phyloP scores from a whole-genome alignment of 176 grass and related monocot species.

The Lolium perenne region DNA sequence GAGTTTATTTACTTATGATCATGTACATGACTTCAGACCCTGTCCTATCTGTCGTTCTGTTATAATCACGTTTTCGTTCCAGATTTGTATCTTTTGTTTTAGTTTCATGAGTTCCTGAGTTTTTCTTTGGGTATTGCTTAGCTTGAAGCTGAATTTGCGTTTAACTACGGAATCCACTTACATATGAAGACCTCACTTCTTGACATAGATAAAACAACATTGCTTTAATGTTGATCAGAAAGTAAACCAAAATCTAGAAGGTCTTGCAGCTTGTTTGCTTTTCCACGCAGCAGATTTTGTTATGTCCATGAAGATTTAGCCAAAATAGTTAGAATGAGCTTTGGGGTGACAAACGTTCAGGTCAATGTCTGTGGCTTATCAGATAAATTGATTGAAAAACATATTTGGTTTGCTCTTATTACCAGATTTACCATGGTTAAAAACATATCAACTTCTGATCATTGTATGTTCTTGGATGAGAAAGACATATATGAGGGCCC shows the following conservation, averaged over 20 bases:
- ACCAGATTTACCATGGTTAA: neutral
- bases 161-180: slow-evolving; percentile 21
- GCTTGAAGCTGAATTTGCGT: slow-evolving; percentile 30
- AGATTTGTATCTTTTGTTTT: neutral
- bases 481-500: neutral
- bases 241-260: neutral
- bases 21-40: slow-evolving; percentile 7
- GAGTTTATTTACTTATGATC: slow-evolving; percentile 31
- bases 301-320: slow-evolving; percentile 3
- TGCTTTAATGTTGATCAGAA: neutral
- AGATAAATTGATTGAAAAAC: neutral
- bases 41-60: slow-evolving; percentile 11
- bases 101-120: slow-evolving; percentile 25
- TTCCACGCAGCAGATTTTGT: neutral
- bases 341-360: slow-evolving; percentile 21
- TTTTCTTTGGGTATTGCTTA: slow-evolving; percentile 12
- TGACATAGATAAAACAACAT: slow-evolving; percentile 13
- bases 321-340: slow-evolving; percentile 18
- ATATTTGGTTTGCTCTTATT: neutral
- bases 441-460: neutral
- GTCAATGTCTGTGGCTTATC: slow-evolving; percentile 22
- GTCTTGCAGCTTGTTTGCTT: neutral
- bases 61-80: neutral
- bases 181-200: slow-evolving; percentile 25
- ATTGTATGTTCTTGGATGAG: slow-evolving; percentile 16